These are phyloP conservation scores for Francoa sonchifolia DNA, from an alignment of 441 rosid genomes.

Conservation along the genomic window DNA sequence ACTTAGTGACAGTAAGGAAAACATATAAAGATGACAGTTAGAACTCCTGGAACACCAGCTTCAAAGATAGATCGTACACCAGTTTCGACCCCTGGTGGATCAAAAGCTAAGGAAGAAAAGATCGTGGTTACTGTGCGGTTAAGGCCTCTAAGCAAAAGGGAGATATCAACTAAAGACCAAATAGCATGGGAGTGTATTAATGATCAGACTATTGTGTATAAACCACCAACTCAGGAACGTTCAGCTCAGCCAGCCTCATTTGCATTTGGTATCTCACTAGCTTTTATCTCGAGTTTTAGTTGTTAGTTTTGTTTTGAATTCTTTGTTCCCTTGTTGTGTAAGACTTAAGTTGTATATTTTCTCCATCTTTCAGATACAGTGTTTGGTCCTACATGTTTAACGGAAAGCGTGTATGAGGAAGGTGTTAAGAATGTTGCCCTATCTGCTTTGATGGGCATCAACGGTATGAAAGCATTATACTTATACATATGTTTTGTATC, in stretches of 20 bases:
- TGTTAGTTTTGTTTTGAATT: neutral
- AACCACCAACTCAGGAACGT: slow-evolving; percentile 71
- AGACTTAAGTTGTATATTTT: slow-evolving; percentile 1
- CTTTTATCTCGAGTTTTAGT: neutral
- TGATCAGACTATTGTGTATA: slow-evolving; percentile 60
- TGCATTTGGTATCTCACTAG: slow-evolving; percentile 49
- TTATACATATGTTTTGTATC: neutral
- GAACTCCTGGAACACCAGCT: slow-evolving; percentile 81
- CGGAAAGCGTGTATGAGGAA: slow-evolving; percentile 82
- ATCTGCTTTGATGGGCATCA: slow-evolving; percentile 91
- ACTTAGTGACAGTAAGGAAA: neutral
- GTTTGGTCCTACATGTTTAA: slow-evolving; percentile 60
- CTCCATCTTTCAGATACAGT: slow-evolving; percentile 56
- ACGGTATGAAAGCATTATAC: slow-evolving; percentile 34
- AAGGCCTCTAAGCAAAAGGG: slow-evolving; percentile 85
- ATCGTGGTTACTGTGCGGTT: slow-evolving; percentile 88
- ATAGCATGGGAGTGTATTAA: slow-evolving; percentile 89
- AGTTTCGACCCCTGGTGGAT: slow-evolving; percentile 66
- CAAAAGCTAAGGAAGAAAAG: slow-evolving; percentile 79
- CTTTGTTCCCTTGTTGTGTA: neutral
- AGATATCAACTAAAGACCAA: slow-evolving; percentile 73
- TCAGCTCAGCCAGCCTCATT: slow-evolving; percentile 62
- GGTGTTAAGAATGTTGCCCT: slow-evolving; percentile 96
- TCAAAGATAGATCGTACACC: slow-evolving; percentile 60
- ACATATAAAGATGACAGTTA: slow-evolving; percentile 28